phyloP scores from a whole-genome alignment of 176 grass and related monocot genomes.

The Carex scoparia region DNA sequence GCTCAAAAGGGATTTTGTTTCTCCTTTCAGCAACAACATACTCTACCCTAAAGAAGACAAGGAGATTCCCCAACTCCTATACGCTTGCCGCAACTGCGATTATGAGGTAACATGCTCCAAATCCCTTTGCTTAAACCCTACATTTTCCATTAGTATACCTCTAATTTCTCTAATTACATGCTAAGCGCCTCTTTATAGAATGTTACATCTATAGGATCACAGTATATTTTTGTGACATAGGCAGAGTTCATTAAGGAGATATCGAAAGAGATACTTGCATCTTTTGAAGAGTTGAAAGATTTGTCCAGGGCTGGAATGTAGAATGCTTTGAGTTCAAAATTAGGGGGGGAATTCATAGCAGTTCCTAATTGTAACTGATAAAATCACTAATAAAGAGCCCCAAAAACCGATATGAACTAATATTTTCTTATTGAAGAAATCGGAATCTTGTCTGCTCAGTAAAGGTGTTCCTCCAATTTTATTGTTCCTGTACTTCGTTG shows the following conservation, averaged over 20 bases:
- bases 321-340: neutral
- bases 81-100: constrained; percentile 62
- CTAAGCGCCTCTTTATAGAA: constrained; percentile 28
- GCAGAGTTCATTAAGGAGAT: neutral
- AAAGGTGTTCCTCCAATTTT: too few relatives aligned
- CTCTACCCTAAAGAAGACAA: constrained; percentile 82
- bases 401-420: too few relatives aligned
- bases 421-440: too few relatives aligned
- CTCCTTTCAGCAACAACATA: constrained; percentile 73
- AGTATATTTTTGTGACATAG: neutral
- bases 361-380: too few relatives aligned
- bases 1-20: neutral
- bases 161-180: constrained; percentile 12
- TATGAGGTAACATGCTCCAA: constrained; percentile 40
- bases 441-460: too few relatives aligned
- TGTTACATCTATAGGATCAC: neutral
- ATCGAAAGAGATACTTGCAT: neutral
- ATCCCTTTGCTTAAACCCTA: neutral
- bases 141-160: neutral
- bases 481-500: too few relatives aligned
- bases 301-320: neutral
- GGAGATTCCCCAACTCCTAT: constrained; percentile 53
- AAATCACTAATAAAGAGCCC: too few relatives aligned
- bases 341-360: neutral
- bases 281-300: neutral